Conservation (phyloP, 495 filamentous ascomycete species). For the Podospora conica region DNA sequence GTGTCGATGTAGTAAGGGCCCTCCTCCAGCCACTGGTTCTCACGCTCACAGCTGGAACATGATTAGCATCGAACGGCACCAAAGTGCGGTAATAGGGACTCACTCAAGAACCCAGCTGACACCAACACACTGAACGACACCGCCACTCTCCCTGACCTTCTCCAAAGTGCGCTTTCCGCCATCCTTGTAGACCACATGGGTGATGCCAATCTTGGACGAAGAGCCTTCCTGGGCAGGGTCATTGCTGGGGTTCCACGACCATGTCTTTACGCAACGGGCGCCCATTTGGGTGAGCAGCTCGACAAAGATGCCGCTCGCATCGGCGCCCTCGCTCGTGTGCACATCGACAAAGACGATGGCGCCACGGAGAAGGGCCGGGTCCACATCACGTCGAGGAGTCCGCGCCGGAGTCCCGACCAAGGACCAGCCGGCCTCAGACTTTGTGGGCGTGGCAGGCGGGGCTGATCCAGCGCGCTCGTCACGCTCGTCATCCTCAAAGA, state of each 20-base stretch:
- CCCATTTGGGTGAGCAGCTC: conserved; percentile 80
- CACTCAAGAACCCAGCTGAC: conserved; percentile 86
- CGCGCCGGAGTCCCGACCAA: conserved; percentile 49
- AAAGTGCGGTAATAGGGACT: conserved; percentile 26
- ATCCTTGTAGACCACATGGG: conserved; percentile 94
- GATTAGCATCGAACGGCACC: neutral
- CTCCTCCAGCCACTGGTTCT: conserved; percentile 70
- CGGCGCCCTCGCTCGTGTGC: conserved; percentile 81
- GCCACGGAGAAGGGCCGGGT: conserved; percentile 54
- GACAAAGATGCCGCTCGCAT: conserved; percentile 77
- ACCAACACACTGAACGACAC: conserved; percentile 75
- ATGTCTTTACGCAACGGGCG: conserved; percentile 73
- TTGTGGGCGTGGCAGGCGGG: conserved; percentile 31
- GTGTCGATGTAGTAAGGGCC: conserved; percentile 65
- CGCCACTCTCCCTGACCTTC: conserved; percentile 70
- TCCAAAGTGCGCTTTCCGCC: conserved; percentile 80
- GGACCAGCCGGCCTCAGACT: conserved; percentile 41
- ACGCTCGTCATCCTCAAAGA: conserved; percentile 15
- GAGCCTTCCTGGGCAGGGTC: conserved; percentile 30
- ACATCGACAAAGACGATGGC: conserved; percentile 89
- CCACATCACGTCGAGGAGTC: conserved; percentile 46
- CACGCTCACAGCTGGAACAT: conserved; percentile 65
- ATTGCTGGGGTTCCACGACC: conserved; percentile 70
- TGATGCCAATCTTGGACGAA: conserved; percentile 67
- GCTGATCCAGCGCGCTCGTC: conserved; percentile 15